Conservation (phyloP, 2,329 filamentous ascomycete genomes). For the Fonsecaea pedrosoi region DNA sequence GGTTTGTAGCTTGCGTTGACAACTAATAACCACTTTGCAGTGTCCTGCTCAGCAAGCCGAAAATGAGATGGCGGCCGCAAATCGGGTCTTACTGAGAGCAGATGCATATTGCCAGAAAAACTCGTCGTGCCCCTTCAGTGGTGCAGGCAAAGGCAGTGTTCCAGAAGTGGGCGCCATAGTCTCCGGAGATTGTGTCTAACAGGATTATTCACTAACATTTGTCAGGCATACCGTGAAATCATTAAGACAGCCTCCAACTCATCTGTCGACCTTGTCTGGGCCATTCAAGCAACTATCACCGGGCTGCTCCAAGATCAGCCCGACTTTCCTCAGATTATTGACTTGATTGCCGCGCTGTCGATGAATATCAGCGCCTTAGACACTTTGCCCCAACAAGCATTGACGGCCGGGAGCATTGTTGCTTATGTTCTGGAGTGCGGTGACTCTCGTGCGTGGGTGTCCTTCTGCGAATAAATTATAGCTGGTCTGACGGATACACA, state of each 20-base stretch:
- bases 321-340: not conserved
- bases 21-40: not conserved
- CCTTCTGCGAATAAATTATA: not conserved
- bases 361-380: conserved; percentile 7
- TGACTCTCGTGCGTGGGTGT: conserved; percentile 8
- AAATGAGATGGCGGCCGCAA: conserved; percentile 9
- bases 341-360: conserved; percentile 6
- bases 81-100: conserved; percentile 13
- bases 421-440: conserved; percentile 9
- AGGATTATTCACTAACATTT: not conserved
- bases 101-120: conserved; percentile 26
- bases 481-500: conserved; percentile 3
- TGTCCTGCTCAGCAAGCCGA: conserved; percentile 2
- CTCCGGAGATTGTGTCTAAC: not conserved
- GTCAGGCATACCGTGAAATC: not conserved
- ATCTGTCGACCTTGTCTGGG: not conserved
- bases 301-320: not conserved
- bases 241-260: not conserved
- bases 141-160: conserved; percentile 15
- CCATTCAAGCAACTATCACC: not conserved
- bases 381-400: not conserved
- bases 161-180: not conserved
- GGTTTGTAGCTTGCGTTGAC: not conserved
- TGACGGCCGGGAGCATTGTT: conserved; percentile 8
- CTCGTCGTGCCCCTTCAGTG: conserved; percentile 9